Conservation (phyloP, 2,329 filamentous ascomycete species). For the Berkeleyomyces rouxiae region DNA sequence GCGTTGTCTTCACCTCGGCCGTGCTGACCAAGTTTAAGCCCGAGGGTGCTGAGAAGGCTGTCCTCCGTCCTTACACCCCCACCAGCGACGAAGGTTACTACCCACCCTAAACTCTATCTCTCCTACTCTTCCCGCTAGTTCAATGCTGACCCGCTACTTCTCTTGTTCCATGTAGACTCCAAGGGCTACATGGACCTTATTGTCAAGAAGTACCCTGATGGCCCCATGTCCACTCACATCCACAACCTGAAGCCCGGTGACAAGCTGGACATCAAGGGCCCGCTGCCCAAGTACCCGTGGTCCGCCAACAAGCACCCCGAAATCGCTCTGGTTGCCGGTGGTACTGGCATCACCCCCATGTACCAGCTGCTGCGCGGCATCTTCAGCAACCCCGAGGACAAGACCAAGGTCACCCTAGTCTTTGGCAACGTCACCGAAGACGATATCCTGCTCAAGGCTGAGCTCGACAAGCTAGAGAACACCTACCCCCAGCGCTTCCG, state of each 20-base stretch:
- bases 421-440: slow-evolving; percentile 82
- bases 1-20: slow-evolving; percentile 67
- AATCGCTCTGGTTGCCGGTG: slow-evolving; percentile 75
- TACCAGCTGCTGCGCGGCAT: slow-evolving; percentile 84
- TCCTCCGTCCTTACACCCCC: slow-evolving; percentile 85
- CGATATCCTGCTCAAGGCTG: slow-evolving; percentile 78
- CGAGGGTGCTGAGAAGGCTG: slow-evolving; percentile 65
- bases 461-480: slow-evolving; percentile 79
- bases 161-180: slow-evolving; percentile 33
- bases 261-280: slow-evolving; percentile 80
- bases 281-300: slow-evolving; percentile 88
- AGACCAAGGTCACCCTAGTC: slow-evolving; percentile 92
- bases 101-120: background rate
- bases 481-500: slow-evolving; percentile 89
- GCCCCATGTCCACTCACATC: slow-evolving; percentile 81
- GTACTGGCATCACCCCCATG: slow-evolving; percentile 95
- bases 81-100: slow-evolving; percentile 60
- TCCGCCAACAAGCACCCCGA: slow-evolving; percentile 82
- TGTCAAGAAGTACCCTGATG: slow-evolving; percentile 79
- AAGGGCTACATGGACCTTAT: slow-evolving; percentile 74
- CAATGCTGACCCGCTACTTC: slow-evolving; percentile 1
- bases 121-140: background rate
- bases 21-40: slow-evolving; percentile 85
- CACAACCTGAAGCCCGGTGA: slow-evolving; percentile 72
- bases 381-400: slow-evolving; percentile 90